Evolutionary conservation across 192 early-diverging fungal species (phyloP), one percentile per base, ranked within the genome.

Genomic region (Pilobolus umbonatus): DNA sequence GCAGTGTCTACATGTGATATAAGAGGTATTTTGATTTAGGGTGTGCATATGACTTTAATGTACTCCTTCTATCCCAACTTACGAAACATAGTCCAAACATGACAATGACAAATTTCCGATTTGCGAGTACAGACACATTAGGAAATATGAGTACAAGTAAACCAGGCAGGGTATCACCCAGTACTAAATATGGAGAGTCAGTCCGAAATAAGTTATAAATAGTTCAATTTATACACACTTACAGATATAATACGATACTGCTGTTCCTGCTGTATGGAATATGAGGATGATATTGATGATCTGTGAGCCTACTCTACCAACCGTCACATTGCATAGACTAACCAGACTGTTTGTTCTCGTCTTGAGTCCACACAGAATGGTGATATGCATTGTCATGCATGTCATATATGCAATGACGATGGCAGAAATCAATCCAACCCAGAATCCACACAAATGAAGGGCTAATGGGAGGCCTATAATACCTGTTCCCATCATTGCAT

Each of bases 401-500:
- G 69, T 74, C 25, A 88, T 66, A 32, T 74, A 54, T 1, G 76
- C 73, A 9, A 80, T 76, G 7, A 69, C 45, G 2, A 81, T 43
- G 12, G 85, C 61, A 1, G 69, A 57, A 4, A 72, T 29, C 15
- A 82, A 66, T 34, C 83, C 83, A 21, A 78, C 49, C 57, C 77
- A 82, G 53, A 86, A 85, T 22, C 85, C 85, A n/a, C 70, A 80
- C 43, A 77, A 75, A 40, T 72, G 73, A 47, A 86, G 69, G 7
- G 85, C 81, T 47, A 82, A 80, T 11, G 85, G 78, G 17, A 86
- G 70, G 8, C 80, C 85, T 7, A 86, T 73, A 28, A 86, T 80
- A n/a, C 85, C 85, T 4, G 81, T 80, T 12, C 85, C 85, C 60
- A 84, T 78, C n/a, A 81, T 80, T 1, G 83, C 81, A 60, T 86